A percentile compares a stretch with the other conserved stretches of the same genome.
Conservation (phyloP, 306 rosid genomes). For the Betula pendula region DNA sequence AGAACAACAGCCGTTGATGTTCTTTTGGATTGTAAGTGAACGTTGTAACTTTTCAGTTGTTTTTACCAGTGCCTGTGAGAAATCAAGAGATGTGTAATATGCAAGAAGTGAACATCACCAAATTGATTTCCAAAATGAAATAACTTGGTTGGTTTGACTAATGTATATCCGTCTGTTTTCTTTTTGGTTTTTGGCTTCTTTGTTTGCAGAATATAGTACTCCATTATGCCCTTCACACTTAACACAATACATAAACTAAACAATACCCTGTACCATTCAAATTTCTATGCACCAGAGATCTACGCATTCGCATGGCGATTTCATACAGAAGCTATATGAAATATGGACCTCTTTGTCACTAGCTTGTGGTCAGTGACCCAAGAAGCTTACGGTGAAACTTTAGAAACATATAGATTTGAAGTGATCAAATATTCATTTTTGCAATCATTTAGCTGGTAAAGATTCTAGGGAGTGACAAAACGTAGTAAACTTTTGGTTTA, state of each 20-base stretch:
- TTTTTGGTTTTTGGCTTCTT: background rate
- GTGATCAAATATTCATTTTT: too few relatives aligned
- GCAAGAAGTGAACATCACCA: background rate
- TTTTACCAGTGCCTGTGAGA: background rate
- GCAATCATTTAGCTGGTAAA: background rate
- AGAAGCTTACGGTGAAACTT: too few relatives aligned
- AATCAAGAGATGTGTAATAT: background rate
- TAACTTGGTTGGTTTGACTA: background rate
- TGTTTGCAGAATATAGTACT: background rate
- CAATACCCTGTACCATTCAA: background rate
- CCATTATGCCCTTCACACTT: background rate
- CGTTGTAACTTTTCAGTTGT: constrained; percentile 6
- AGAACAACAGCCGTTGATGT: constrained; percentile 51
- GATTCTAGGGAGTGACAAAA: background rate
- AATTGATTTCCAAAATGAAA: background rate
- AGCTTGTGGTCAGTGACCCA: too few relatives aligned
- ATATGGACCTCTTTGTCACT: background rate
- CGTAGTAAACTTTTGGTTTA: background rate
- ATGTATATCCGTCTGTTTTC: background rate
- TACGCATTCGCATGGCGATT: background rate
- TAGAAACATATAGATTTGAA: too few relatives aligned
- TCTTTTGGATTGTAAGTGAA: constrained; percentile 12
- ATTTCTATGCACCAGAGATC: background rate
- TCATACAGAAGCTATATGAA: background rate
- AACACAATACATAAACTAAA: background rate